These are phyloP conservation scores for Solanum habrochaites DNA, from an alignment of 257 asterid species.

Conservation along the genomic window DNA sequence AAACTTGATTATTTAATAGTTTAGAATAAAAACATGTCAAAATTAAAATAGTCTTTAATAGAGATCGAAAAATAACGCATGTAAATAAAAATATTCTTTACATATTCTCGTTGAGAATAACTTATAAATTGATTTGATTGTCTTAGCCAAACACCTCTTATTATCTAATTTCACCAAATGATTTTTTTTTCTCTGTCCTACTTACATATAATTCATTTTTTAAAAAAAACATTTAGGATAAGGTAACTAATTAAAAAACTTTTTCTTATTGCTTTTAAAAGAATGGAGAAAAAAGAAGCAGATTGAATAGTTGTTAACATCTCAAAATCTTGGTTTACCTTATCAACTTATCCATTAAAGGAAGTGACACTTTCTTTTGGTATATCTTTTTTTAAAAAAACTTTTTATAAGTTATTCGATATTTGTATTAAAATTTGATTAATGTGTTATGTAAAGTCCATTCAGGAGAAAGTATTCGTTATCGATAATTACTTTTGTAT, in stretches of 20 bases:
- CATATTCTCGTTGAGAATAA: too few relatives aligned
- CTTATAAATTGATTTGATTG: not conserved
- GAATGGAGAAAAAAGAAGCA: not conserved
- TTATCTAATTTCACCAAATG: not conserved
- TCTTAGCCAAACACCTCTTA: not conserved
- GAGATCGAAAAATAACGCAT: too few relatives aligned
- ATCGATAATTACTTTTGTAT: too few relatives aligned
- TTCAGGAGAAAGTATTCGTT: not conserved
- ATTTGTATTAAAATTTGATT: too few relatives aligned
- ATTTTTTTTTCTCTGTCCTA: not conserved
- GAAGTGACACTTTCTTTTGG: not conserved
- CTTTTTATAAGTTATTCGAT: too few relatives aligned
- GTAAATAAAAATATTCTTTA: too few relatives aligned
- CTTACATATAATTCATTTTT: not conserved
- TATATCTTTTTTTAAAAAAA: not conserved
- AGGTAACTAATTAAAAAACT: not conserved
- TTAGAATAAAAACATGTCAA: too few relatives aligned
- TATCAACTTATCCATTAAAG: not conserved
- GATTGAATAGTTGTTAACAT: not conserved
- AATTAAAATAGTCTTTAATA: too few relatives aligned
- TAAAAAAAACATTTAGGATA: not conserved
- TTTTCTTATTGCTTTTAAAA: not conserved
- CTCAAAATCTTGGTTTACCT: not conserved
- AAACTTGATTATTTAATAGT: too few relatives aligned
- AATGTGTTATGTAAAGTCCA: too few relatives aligned